phyloP scores from a whole-genome alignment of 345 rosid species.

The Salix dunnii region DNA sequence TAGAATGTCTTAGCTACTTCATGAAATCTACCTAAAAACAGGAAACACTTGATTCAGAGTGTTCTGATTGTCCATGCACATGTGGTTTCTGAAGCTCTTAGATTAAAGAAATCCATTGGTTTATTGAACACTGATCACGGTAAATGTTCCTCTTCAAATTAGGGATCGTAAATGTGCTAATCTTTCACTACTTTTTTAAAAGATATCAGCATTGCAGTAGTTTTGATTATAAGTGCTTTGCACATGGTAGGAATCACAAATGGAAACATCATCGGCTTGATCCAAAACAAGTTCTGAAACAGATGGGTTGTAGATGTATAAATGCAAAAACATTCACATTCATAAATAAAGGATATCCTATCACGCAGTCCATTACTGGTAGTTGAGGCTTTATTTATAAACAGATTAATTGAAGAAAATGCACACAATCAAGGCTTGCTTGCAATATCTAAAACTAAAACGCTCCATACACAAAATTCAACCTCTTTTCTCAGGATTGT shows the following conservation, averaged over 20 bases:
- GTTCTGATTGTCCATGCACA: background rate
- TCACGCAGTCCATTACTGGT: background rate
- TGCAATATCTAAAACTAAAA: background rate
- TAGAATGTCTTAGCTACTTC: background rate
- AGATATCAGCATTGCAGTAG: background rate
- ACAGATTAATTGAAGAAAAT: constrained; percentile 1
- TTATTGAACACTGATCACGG: background rate
- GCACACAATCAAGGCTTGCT: constrained; percentile 6
- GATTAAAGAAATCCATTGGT: background rate
- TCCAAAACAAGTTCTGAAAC: too few relatives aligned
- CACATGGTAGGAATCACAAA: background rate
- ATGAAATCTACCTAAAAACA: background rate
- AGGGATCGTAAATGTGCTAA: background rate
- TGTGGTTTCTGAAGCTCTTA: background rate
- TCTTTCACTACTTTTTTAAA: background rate
- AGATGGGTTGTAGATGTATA: background rate
- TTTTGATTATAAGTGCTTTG: background rate
- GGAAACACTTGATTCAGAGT: background rate
- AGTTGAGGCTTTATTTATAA: background rate
- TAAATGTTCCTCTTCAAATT: background rate
- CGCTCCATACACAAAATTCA: background rate
- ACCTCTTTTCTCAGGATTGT: constrained; percentile 84
- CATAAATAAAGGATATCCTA: background rate
- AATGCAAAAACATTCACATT: background rate
- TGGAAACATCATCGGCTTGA: background rate